Base-by-base conservation (phyloP, 2,329 filamentous ascomycete genomes). In the Microsporum canis region DNA sequence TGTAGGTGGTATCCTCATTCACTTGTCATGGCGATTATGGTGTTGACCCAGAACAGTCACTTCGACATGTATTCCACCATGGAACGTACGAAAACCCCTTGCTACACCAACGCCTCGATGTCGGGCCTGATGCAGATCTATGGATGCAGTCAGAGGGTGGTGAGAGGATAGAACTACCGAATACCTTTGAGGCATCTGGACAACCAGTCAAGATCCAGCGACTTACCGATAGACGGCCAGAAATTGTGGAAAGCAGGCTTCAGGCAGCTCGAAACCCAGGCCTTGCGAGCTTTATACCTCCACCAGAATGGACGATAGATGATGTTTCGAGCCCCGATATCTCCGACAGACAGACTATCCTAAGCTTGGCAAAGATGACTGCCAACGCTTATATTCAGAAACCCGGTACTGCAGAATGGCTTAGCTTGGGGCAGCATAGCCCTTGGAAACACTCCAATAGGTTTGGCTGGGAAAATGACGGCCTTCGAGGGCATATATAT, bases 51-150 rank as follows among this genome's bases (percentile, higher is more conserved):
- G 55, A 49, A 43, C 63, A 75, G 74, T 68, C 70, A 5, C 82
- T 99, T 61, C 86, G 90, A 68, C 92, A 99, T 75, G 86, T 97
- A 69, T 94, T 89, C 75, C 91, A 96, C 72, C 91, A 96, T 76
- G 92, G 92, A 62, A 88, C 89, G 45, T 83, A 92, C 72, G 78
- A 82, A 66, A 84, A 95, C 67, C 91, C 91, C 2, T 75, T 80
- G 3, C 82, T 96, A 14, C 89, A 96, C 73, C 82, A 87, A 62
- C 86, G 84, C 67, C 80, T 87, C 63, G 90, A 97, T 72, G 78
- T 96, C 36, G 76, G 82, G 23, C 75, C 80, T 7, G 77, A 84
- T 51, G 81, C 85, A 14, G 75, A 79, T 38, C 76, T 92, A 57
- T 68, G 67, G 67, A 63, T 68, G 34, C 60, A 72, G 51, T 73